Conservation (phyloP, 305 asterid genomes). For the Andrographis paniculata region DNA sequence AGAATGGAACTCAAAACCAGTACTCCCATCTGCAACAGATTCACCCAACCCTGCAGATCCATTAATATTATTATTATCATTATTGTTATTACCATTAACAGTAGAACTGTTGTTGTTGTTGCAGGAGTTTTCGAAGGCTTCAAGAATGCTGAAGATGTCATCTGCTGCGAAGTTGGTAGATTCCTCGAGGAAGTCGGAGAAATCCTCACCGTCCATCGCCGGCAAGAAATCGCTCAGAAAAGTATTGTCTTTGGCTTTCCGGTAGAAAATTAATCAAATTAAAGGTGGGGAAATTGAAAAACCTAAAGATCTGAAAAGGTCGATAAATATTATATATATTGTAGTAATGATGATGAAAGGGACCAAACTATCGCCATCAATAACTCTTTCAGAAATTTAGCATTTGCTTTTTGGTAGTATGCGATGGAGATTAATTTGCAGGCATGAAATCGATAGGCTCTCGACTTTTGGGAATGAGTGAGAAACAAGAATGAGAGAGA, state of each 20-base stretch:
- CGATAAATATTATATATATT: no score
- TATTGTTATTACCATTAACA: background rate
- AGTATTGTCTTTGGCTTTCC: no score
- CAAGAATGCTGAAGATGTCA: conserved; percentile 50
- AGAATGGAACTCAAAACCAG: conserved; percentile 23
- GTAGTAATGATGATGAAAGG: no score
- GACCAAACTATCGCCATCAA: conserved; percentile 62
- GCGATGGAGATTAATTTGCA: background rate
- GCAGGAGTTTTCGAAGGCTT: conserved; percentile 24
- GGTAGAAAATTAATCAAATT: no score
- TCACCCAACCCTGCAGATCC: conserved; percentile 13
- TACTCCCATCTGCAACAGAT: background rate
- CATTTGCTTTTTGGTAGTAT: conserved; percentile 11
- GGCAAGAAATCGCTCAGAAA: no score
- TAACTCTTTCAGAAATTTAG: conserved; percentile 18
- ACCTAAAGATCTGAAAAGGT: no score
- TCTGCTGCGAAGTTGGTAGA: conserved; percentile 27
- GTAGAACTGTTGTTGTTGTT: conserved; percentile 15
- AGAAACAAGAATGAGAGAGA: no score
- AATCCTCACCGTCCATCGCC: conserved; percentile 34
- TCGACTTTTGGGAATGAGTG: no score
- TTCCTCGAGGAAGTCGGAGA: conserved; percentile 36
- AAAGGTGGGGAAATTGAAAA: no score
- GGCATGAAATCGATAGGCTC: background rate
- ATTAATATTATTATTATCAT: background rate